Evolutionary conservation across 2,329 filamentous ascomycete species (phyloP).

Genomic region (Sclerotinia glacialis): DNA sequence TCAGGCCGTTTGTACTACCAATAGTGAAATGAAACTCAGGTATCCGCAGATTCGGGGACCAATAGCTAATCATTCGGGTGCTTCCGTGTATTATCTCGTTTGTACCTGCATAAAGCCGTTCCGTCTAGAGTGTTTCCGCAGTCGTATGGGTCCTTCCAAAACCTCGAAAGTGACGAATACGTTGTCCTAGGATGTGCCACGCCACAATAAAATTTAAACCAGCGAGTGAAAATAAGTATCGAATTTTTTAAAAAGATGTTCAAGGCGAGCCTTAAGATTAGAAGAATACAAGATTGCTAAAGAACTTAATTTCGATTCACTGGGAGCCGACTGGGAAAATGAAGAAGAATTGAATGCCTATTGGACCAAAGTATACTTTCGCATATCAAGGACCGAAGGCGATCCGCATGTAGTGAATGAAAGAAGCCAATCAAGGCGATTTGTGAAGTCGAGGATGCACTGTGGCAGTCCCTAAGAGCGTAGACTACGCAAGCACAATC

Average conservation of each 20-base stretch:
- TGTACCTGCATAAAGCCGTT: slow-evolving; percentile 39
- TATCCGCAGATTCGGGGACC: slow-evolving; percentile 26
- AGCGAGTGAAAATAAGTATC: slow-evolving; percentile 17
- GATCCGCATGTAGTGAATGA: slow-evolving; percentile 22
- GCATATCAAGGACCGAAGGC: slow-evolving; percentile 27
- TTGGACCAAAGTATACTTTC: slow-evolving; percentile 26
- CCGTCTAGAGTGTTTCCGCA: neutral
- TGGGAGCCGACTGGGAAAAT: slow-evolving; percentile 33
- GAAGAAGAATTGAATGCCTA: slow-evolving; percentile 31
- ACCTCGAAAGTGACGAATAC: neutral
- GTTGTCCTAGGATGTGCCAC: neutral
- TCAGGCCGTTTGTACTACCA: slow-evolving; percentile 10
- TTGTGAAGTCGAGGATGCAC: neutral
- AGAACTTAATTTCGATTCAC: slow-evolving; percentile 36
- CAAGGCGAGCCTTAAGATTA: slow-evolving; percentile 30
- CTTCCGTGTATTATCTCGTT: slow-evolving; percentile 32
- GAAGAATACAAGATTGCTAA: slow-evolving; percentile 29
- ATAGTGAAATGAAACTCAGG: slow-evolving; percentile 25
- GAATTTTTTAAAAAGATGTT: slow-evolving; percentile 23
- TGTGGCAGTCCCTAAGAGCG: neutral
- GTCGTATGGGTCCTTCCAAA: slow-evolving; percentile 1
- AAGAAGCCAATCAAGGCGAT: slow-evolving; percentile 4
- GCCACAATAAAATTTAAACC: slow-evolving; percentile 19
- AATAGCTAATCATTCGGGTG: slow-evolving; percentile 29
- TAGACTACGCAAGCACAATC: slow-evolving; percentile 11